Base-by-base conservation (phyloP, 495 filamentous ascomycete species). In the Xylaria curta region DNA sequence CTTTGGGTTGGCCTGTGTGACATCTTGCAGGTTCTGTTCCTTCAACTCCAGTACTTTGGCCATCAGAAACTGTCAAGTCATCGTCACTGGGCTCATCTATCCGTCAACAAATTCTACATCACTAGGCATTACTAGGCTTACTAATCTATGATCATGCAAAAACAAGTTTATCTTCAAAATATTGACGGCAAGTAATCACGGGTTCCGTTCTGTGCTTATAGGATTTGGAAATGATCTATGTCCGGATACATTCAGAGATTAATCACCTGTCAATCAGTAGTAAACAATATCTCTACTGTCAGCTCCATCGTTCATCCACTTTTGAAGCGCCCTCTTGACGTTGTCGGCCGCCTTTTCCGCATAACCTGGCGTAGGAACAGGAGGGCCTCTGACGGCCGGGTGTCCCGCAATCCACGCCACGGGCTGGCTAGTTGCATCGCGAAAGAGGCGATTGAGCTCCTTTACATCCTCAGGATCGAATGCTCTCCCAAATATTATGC, bases 281-380 rank as follows among this genome's bases (percentile, higher is more conserved):
- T 49, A n/a, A 49, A 49, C 46, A 9, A 49, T n/a, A n/a, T 49
- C 17, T n/a, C 19, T 49, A 49, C 17, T 49, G 21, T 49, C 4
- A n/a, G 46, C 46, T 2, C 46, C 46, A 17, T 49, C 19, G 5
- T 49, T 17, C 19, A 49, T 19, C 19, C 19, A 49, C 46, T 49
- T 49, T 49, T 49, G 46, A n/a, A 49, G 46, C 19, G 46, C 46
- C 46, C 46, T 49, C 46, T 49, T 49, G 46, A 49, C 46, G 46
- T 49, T 49, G 7, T 49, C 46, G 46, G 46, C 46, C 17, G 46
- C 46, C 46, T 49, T 49, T 19, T 49, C 46, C 5, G 46, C 46
- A n/a, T 49, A 49, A 0, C 19, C 46, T 9, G 4, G 46, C 8
- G 3, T 5, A 19, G 19, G 46, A n/a, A 19, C 1, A n/a, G 46